phyloP scores from a whole-genome alignment of 2,329 filamentous ascomycete species.

The Peltaster fructicola region DNA sequence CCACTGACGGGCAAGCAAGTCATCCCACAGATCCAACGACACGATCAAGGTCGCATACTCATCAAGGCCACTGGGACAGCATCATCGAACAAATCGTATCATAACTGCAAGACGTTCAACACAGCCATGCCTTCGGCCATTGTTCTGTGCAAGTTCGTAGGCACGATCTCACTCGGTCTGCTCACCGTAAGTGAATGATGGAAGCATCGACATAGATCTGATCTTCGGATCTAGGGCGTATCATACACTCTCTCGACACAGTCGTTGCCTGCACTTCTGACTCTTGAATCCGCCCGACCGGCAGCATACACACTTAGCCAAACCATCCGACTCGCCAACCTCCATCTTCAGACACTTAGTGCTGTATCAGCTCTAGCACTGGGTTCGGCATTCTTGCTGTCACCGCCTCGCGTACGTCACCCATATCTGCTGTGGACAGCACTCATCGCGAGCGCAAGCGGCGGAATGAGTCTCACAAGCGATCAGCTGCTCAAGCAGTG shows the following conservation, averaged over 20 bases:
- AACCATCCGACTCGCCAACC: slow-evolving; percentile 43
- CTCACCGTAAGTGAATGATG: slow-evolving; percentile 50
- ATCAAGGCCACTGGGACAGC: no score
- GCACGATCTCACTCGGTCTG: slow-evolving; percentile 73
- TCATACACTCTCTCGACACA: slow-evolving; percentile 69
- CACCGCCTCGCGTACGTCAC: slow-evolving; percentile 57
- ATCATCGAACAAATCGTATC: no score
- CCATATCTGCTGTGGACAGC: slow-evolving; percentile 83
- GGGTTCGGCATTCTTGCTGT: slow-evolving; percentile 59
- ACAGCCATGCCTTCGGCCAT: slow-evolving; percentile 33
- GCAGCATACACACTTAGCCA: slow-evolving; percentile 50
- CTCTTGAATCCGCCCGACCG: slow-evolving; percentile 56
- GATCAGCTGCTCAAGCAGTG: slow-evolving; percentile 9
- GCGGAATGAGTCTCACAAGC: slow-evolving; percentile 21
- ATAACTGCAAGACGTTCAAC: slow-evolving; percentile 1
- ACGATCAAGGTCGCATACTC: no score
- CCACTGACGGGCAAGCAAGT: no score
- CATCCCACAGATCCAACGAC: no score
- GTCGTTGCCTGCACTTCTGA: slow-evolving; percentile 62
- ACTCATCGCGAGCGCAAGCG: slow-evolving; percentile 38
- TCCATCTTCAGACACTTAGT: slow-evolving; percentile 50
- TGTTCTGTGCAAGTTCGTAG: slow-evolving; percentile 77
- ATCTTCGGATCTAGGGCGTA: slow-evolving; percentile 46
- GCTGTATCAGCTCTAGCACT: slow-evolving; percentile 54
- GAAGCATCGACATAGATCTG: slow-evolving; percentile 3